Evolutionary conservation across 805 yeast species (phyloP).

Genomic region (Yarrowia porcina): DNA sequence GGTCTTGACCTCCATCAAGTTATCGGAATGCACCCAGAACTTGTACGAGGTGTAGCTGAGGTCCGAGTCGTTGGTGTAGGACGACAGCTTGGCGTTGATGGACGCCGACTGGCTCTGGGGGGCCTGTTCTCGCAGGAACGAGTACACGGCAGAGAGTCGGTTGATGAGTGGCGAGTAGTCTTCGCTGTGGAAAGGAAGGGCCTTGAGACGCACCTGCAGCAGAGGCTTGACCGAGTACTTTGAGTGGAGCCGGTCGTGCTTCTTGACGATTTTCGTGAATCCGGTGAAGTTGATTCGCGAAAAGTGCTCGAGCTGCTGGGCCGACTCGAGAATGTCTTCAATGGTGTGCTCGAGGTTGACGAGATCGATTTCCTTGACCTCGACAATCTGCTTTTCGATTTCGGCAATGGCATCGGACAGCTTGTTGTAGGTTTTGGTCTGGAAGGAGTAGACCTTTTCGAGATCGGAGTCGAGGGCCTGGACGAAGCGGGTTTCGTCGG

Average conservation of each 20-base stretch:
- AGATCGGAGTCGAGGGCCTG: constrained; percentile 73
- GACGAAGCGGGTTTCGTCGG: constrained; percentile 79
- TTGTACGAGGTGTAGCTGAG: constrained; percentile 56
- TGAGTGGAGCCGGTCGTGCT: constrained; percentile 89
- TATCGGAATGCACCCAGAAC: constrained; percentile 97
- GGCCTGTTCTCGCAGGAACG: constrained; percentile 73
- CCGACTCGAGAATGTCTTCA: constrained; percentile 68
- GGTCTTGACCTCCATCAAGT: constrained; percentile 96
- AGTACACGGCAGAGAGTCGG: constrained; percentile 72
- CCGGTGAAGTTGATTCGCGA: constrained; percentile 93
- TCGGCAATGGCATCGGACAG: constrained; percentile 61
- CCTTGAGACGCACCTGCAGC: constrained; percentile 79
- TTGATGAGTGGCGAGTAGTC: constrained; percentile 89
- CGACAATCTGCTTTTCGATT: constrained; percentile 58
- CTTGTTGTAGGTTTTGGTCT: constrained; percentile 63
- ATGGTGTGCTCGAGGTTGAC: constrained; percentile 60
- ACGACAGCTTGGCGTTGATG: constrained; percentile 39
- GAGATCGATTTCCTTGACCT: constrained; percentile 46
- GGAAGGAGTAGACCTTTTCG: constrained; percentile 90
- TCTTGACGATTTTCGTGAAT: constrained; percentile 88
- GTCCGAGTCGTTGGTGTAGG: constrained; percentile 38
- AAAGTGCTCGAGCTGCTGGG: constrained; percentile 86
- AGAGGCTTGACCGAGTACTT: constrained; percentile 86
- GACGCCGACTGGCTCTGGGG: constrained; percentile 40
- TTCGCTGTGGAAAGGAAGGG: constrained; percentile 88